These are phyloP conservation scores for Zygosaccharomyces pseudorouxii DNA, from an alignment of 805 yeast genomes.

Conservation along the genomic window DNA sequence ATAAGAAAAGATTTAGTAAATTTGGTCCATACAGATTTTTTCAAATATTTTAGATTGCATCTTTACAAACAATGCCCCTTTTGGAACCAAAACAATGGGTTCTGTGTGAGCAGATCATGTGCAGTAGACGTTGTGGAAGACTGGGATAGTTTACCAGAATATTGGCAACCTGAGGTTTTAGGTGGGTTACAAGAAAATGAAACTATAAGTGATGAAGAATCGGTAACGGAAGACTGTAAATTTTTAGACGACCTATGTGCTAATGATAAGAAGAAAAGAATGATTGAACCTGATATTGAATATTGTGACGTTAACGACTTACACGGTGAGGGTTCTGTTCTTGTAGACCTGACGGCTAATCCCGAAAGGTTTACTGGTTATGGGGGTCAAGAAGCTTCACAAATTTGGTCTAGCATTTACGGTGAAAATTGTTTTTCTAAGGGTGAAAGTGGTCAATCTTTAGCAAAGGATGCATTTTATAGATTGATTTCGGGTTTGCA, in stretches of 20 bases:
- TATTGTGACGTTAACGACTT: slow-evolving; percentile 64
- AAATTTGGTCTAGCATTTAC: slow-evolving; percentile 90
- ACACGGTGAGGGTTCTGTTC: slow-evolving; percentile 64
- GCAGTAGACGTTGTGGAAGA: slow-evolving; percentile 83
- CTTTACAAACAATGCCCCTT: slow-evolving; percentile 80
- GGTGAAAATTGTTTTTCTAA: slow-evolving; percentile 80
- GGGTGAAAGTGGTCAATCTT: slow-evolving; percentile 51
- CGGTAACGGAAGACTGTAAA: slow-evolving; percentile 30
- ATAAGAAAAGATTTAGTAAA: slow-evolving; percentile 54
- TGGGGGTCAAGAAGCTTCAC: slow-evolving; percentile 85
- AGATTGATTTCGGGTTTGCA: slow-evolving; percentile 90
- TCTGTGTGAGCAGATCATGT: slow-evolving; percentile 83
- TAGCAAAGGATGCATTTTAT: slow-evolving; percentile 85
- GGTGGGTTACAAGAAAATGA: slow-evolving; percentile 35
- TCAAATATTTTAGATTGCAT: slow-evolving; percentile 82
- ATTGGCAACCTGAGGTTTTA: slow-evolving; percentile 68
- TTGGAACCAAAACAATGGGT: slow-evolving; percentile 71
- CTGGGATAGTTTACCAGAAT: slow-evolving; percentile 64
- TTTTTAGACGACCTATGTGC: slow-evolving; percentile 40
- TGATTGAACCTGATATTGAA: slow-evolving; percentile 45
- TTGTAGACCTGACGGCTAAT: slow-evolving; percentile 79
- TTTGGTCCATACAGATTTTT: slow-evolving; percentile 70
- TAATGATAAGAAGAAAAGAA: slow-evolving; percentile 11
- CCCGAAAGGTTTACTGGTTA: slow-evolving; percentile 97
- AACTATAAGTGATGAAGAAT: slow-evolving; percentile 31